Evolutionary conservation across 2,329 filamentous ascomycete genomes (phyloP).

Genomic region (Albifimbria verrucaria): DNA sequence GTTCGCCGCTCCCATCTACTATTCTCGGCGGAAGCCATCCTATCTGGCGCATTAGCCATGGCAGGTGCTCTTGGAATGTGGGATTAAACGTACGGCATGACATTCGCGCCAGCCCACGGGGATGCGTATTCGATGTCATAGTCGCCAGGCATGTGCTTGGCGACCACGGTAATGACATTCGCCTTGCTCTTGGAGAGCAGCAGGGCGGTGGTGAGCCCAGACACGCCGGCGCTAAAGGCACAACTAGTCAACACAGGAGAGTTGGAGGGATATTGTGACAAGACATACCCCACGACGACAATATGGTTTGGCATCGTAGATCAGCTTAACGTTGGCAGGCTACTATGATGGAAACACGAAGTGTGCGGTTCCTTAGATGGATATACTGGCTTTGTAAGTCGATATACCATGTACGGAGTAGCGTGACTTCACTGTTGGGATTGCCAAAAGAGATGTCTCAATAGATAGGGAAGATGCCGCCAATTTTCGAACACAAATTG

Average conservation of each 20-base stretch:
- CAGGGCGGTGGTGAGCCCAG: slow-evolving; percentile 48
- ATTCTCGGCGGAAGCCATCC: slow-evolving; percentile 40
- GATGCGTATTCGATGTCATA: slow-evolving; percentile 89
- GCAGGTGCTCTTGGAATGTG: neutral
- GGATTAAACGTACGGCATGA: slow-evolving; percentile 59
- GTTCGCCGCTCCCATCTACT: slow-evolving; percentile 61
- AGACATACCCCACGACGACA: slow-evolving; percentile 29
- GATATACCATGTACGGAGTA: no score
- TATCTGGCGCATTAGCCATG: slow-evolving; percentile 15
- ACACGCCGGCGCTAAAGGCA: slow-evolving; percentile 41
- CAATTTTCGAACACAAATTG: no score
- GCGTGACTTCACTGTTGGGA: no score
- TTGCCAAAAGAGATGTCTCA: no score
- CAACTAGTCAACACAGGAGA: slow-evolving; percentile 3
- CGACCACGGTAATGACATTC: slow-evolving; percentile 63
- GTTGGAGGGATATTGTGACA: neutral
- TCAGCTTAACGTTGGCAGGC: slow-evolving; percentile 7
- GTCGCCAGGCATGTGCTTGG: slow-evolving; percentile 91
- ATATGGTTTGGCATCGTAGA: slow-evolving; percentile 29
- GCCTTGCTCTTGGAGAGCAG: slow-evolving; percentile 41
- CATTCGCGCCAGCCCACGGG: slow-evolving; percentile 84
- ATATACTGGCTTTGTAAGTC: no score
- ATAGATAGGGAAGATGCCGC: no score
- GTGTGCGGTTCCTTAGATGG: no score
- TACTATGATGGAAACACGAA: no score